Base-by-base conservation (phyloP, 2,329 filamentous ascomycete species). In the Coniochaeta prunicola region DNA sequence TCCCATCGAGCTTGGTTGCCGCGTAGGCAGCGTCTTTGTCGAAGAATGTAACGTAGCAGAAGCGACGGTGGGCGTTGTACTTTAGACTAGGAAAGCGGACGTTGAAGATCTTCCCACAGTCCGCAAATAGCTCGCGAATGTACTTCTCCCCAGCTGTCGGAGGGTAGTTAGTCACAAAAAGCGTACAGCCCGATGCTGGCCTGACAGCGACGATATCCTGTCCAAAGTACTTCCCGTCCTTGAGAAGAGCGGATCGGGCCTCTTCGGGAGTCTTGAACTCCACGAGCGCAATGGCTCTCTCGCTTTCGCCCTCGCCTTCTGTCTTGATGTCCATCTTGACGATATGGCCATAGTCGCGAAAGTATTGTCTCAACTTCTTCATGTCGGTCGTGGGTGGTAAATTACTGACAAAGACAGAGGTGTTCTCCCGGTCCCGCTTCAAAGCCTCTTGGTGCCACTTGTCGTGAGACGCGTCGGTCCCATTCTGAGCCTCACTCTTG, bases 31-130 rank as follows among this genome's bases (percentile, higher is more conserved):
- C 82, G n/a, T 80, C 79, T 2, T 81, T 73, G 33, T 85, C 84
- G 54, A 86, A 81, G 70, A 97, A 97, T n/a, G 96, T 91, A 7
- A 97, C 81, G 71, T 99, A 99, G 76, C 92, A 97, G 76, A 99
- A 99, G 26, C 94, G 88, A 33, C 94, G 90, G 65, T 90, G 87
- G 1, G 88, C 87, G 67, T 97, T 93, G 72, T 83, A 92, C 70
- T 96, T 96, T 57, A 99, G 82, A 59, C 91, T 96, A 1, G 94
- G 94, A 75, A 94, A 94, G 24, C 94, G 88, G 57, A 97, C 82
- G 67, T 88, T 90, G 58, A 96, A 80, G 58, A 99, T 87, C 48
- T 93, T 85, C 48, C 94, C 94, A 67, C 87, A 93, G 59, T 84
- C 78, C 61, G 81, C 79, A 73, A 93, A 93, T 3, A 93, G 73